Conservation (phyloP, 768 basidiomycete genomes). For the Gloeopeniophorella convolvens region DNA sequence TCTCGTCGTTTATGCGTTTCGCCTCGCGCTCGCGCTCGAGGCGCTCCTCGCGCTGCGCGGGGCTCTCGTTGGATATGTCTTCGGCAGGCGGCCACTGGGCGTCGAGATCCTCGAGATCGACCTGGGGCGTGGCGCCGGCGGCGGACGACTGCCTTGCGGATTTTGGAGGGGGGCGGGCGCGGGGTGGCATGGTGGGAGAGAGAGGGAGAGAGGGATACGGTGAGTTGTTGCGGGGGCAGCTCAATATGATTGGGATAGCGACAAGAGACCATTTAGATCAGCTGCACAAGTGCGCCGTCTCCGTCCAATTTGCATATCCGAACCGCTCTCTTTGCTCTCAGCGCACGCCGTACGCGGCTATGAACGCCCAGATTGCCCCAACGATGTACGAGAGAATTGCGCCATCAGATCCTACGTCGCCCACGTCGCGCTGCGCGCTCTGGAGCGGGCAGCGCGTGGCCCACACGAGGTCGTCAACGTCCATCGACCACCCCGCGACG, state of each 20-base stretch:
- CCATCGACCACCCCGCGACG: too few species aligned
- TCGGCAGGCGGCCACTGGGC: conserved; percentile 29
- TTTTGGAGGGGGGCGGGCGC: background rate
- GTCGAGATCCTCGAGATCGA: conserved; percentile 14
- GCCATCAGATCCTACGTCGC: background rate
- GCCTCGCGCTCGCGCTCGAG: conserved; percentile 42
- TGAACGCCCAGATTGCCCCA: too few species aligned
- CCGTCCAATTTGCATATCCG: background rate
- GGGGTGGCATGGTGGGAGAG: background rate
- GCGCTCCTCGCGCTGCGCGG: conserved; percentile 35
- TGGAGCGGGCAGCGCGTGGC: too few species aligned
- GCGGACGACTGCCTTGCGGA: background rate
- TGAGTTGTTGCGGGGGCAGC: background rate
- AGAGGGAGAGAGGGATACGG: background rate
- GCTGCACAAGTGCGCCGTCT: background rate
- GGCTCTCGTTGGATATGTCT: conserved; percentile 34
- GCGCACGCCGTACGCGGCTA: too few species aligned
- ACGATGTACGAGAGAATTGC: background rate
- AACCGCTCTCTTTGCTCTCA: too few species aligned
- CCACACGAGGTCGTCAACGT: too few species aligned
- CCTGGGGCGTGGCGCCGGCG: background rate
- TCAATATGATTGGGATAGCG: background rate
- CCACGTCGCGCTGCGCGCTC: too few species aligned
- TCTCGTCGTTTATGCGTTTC: conserved; percentile 44
- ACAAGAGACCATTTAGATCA: background rate